Evolutionary conservation across 441 rosid genomes (phyloP).

Genomic region (Eutrema salsugineum): DNA sequence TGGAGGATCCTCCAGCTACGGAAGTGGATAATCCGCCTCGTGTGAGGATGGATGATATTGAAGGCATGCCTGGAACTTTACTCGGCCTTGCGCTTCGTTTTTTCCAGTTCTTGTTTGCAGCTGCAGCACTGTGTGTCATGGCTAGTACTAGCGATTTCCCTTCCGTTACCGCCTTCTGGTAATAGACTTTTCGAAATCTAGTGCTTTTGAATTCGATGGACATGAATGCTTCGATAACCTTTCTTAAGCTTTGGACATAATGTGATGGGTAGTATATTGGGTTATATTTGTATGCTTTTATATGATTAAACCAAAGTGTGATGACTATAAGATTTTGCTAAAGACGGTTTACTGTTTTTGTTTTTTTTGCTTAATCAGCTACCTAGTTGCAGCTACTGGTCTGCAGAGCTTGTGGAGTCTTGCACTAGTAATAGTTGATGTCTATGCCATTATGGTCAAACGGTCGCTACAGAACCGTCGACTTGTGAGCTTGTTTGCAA

Average conservation of each 20-base stretch:
- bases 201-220: background rate
- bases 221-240: background rate
- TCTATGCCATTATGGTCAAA: constrained; percentile 70
- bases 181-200: background rate
- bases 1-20: constrained; percentile 72
- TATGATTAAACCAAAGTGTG: background rate
- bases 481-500: constrained; percentile 49
- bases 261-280: background rate
- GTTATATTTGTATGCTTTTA: background rate
- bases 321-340: background rate
- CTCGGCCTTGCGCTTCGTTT: constrained; percentile 72
- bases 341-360: constrained; percentile 1
- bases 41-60: constrained; percentile 74
- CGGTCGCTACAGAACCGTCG: constrained; percentile 54
- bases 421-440: constrained; percentile 55
- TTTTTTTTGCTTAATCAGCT: constrained; percentile 42
- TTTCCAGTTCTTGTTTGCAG: constrained; percentile 55
- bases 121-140: constrained; percentile 64
- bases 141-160: constrained; percentile 71
- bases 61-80: constrained; percentile 87
- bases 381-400: constrained; percentile 68
- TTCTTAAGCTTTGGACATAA: background rate
- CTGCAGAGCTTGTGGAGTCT: constrained; percentile 85
- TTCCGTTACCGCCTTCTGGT: constrained; percentile 66
- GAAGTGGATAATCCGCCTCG: constrained; percentile 44